A percentile compares a stretch with the other conserved stretches of the same genome.
Evolutionary conservation across 2,329 filamentous ascomycete species (phyloP).

Genomic region (Herpotrichia juniperi): DNA sequence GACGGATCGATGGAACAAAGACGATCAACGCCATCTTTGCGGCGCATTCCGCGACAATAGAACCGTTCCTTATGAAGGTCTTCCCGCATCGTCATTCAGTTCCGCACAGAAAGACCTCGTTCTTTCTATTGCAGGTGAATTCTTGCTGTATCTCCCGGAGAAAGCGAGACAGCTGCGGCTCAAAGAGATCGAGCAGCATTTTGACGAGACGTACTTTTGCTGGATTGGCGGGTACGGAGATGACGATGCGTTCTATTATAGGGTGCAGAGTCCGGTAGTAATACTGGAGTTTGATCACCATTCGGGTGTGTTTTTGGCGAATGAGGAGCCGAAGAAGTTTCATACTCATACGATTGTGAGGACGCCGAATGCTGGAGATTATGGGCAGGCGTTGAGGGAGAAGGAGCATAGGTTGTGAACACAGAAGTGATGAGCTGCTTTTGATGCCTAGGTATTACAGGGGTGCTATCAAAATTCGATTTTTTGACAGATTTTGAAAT

Average conservation of each 20-base stretch:
- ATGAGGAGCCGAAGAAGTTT: slow-evolving; percentile 75
- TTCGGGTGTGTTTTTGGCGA: slow-evolving; percentile 77
- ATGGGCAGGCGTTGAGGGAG: slow-evolving; percentile 63
- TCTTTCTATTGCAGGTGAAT: slow-evolving; percentile 66
- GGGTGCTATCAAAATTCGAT: too few relatives aligned
- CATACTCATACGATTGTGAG: slow-evolving; percentile 78
- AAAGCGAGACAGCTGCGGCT: slow-evolving; percentile 62
- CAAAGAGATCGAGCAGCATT: slow-evolving; percentile 59
- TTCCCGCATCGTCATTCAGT: slow-evolving; percentile 59
- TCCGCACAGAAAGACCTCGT: slow-evolving; percentile 60
- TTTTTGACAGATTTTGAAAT: too few relatives aligned
- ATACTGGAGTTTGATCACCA: slow-evolving; percentile 82
- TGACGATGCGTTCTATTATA: slow-evolving; percentile 76
- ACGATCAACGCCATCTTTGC: slow-evolving; percentile 79
- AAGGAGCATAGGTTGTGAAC: slow-evolving; percentile 8
- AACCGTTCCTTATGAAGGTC: slow-evolving; percentile 73
- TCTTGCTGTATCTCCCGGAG: slow-evolving; percentile 70
- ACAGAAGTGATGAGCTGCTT: too few relatives aligned
- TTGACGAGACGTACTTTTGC: slow-evolving; percentile 76
- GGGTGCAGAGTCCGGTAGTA: slow-evolving; percentile 77
- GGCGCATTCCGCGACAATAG: slow-evolving; percentile 82
- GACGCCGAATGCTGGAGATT: slow-evolving; percentile 77
- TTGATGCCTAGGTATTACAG: too few relatives aligned
- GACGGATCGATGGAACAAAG: slow-evolving; percentile 74
- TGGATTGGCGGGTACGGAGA: slow-evolving; percentile 77